phyloP scores from a whole-genome alignment of 805 yeast species.

The Kluyveromyces wickerhamii region DNA sequence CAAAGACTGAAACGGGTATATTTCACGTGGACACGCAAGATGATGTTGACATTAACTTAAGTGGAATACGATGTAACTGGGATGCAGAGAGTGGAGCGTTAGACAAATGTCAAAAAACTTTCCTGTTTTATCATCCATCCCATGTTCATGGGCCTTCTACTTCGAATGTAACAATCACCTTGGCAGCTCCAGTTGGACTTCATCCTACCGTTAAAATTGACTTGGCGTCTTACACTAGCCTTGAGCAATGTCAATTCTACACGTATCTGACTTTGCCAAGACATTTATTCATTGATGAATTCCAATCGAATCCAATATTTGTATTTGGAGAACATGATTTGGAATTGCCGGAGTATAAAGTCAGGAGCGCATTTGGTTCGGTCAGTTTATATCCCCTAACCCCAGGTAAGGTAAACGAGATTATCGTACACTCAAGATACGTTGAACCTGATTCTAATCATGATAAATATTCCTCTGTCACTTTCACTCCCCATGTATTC shows the following conservation, averaged over 20 bases:
- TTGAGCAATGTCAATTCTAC: slow-evolving; percentile 35
- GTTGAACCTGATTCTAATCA: slow-evolving; percentile 30
- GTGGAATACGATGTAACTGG: slow-evolving; percentile 27
- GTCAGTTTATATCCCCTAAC: slow-evolving; percentile 34
- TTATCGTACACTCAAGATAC: slow-evolving; percentile 48
- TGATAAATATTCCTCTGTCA: slow-evolving; percentile 12
- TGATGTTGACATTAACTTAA: slow-evolving; percentile 16
- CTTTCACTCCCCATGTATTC: slow-evolving; percentile 37
- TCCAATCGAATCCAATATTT: slow-evolving; percentile 39
- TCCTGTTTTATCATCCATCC: slow-evolving; percentile 16
- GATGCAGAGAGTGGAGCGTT: slow-evolving; percentile 8
- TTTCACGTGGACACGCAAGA: slow-evolving; percentile 22
- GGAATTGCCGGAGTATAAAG: slow-evolving; percentile 45
- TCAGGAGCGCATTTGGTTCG: slow-evolving; percentile 36
- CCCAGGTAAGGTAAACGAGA: slow-evolving; percentile 21
- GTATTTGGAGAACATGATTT: slow-evolving; percentile 50
- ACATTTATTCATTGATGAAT: slow-evolving; percentile 45
- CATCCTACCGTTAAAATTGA: slow-evolving; percentile 31
- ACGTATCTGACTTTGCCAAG: slow-evolving; percentile 38
- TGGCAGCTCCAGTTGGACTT: slow-evolving; percentile 30
- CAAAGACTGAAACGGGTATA: slow-evolving; percentile 22
- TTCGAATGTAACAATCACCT: slow-evolving; percentile 6
- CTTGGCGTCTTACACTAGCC: slow-evolving; percentile 5
- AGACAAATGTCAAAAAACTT: slow-evolving; percentile 24
- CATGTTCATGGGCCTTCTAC: slow-evolving; percentile 10